Evolutionary conservation across 2,329 filamentous ascomycete genomes (phyloP), one percentile per base, ranked within the genome.

Genomic region (Didymella pomorum): DNA sequence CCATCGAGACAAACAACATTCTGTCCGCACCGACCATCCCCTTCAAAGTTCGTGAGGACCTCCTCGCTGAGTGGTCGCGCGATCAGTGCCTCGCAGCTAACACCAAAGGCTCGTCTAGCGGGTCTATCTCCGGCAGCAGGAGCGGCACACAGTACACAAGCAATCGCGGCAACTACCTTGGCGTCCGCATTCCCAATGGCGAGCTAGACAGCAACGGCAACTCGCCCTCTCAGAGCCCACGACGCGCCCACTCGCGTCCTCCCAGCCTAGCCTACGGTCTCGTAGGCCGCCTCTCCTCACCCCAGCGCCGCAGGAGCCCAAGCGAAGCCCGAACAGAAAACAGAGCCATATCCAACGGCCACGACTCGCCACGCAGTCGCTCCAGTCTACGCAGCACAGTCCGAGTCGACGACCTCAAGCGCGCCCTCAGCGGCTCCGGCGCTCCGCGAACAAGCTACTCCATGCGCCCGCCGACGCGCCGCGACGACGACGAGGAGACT

Each of bases 51-150:
- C 87, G 84, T 64, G 91, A 95, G 61, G 85, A 91, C 65, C 91
- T 97, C 85, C 79, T 92, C 56, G 81, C 85, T 20, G 86, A 91
- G 46, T 97, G 94, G 94, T 89, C 87, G 37, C 88, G 88, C 70
- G 93, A 96, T 21, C 79, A 82, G 14, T 90, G 90, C 29, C 80
- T 95, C 51, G 85, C 88, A 11, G 82, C 86, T 35, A 83, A 91
- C 47, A 87, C 90, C 58, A 86, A 81, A 58, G 81, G 90, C 54
- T 88, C 88, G 67, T 91, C 89, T 67, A 86, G 90, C 0, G 85
- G 86, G 12, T 96, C 92, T 4, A 79, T 96, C 53, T 90, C 82
- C 52, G 92, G 92, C 21, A 96, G 92, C 2, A 87, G 86, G 62
- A 83, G 85, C 1, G 73, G 69, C 0, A 70, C 71, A 0, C 61